phyloP scores from a whole-genome alignment of 2,329 filamentous ascomycete species.

The Laburnicola sp. region DNA sequence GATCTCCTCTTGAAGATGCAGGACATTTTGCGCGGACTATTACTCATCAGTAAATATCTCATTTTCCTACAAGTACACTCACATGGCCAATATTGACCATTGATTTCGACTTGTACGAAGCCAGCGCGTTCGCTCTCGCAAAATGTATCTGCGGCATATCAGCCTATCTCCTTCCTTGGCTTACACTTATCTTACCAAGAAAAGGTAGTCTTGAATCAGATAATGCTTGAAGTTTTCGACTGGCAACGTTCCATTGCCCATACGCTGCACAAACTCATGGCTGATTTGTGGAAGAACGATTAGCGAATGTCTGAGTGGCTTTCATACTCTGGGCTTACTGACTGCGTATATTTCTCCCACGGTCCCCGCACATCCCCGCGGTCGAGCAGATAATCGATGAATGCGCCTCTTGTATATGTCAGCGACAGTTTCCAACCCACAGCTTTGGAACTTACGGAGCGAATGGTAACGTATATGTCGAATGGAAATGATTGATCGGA shows the following conservation, averaged over 20 bases:
- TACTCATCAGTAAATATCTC: neutral
- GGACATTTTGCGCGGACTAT: conserved; percentile 70
- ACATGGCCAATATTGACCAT: conserved; percentile 74
- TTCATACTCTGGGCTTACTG: neutral
- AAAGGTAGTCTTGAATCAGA: conserved; percentile 89
- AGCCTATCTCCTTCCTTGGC: neutral
- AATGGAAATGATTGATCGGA: conserved; percentile 79
- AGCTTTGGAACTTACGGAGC: conserved; percentile 54
- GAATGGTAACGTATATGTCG: conserved; percentile 68
- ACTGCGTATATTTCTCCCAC: conserved; percentile 74
- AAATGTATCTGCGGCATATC: conserved; percentile 70
- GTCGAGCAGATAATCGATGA: conserved; percentile 79
- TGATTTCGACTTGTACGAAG: conserved; percentile 78
- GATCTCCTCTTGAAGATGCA: conserved; percentile 79
- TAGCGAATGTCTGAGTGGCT: neutral
- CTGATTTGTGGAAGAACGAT: neutral
- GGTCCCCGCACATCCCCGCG: conserved; percentile 71
- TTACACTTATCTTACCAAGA: conserved; percentile 62
- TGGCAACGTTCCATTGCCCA: conserved; percentile 76
- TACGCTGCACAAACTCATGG: conserved; percentile 77
- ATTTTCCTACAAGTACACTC: conserved; percentile 13
- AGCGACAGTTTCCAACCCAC: conserved; percentile 2
- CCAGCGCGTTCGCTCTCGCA: conserved; percentile 80
- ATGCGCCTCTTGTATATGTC: conserved; percentile 59
- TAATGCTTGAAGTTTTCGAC: conserved; percentile 82